These are phyloP conservation scores for Penicillium sp. DNA, from an alignment of 2,329 filamentous ascomycete species.

Conservation along the genomic window DNA sequence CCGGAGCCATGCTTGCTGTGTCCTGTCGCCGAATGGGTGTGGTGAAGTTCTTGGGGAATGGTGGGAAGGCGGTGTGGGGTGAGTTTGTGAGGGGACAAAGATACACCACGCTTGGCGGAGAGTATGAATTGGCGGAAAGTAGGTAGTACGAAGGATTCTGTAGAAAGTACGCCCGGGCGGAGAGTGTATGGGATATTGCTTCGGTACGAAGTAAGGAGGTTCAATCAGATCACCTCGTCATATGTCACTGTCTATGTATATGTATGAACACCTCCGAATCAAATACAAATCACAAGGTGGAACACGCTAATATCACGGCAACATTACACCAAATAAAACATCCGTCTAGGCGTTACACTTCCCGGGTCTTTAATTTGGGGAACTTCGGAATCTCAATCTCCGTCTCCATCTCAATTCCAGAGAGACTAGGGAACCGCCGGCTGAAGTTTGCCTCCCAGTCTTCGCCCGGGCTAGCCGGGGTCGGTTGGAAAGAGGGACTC, in stretches of 20 bases:
- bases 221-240: conserved; percentile 3
- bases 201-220: neutral
- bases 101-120: too few species aligned
- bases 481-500: conserved; percentile 32
- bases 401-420: conserved; percentile 82
- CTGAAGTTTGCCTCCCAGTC: conserved; percentile 74
- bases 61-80: conserved; percentile 21
- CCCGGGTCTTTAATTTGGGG: conserved; percentile 45
- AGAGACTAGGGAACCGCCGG: conserved; percentile 83
- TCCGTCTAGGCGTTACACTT: conserved; percentile 38
- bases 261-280: conserved; percentile 19
- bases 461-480: conserved; percentile 50
- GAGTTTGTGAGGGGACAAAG: neutral
- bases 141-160: too few species aligned
- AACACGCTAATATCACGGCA: conserved; percentile 23
- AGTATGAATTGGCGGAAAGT: too few species aligned
- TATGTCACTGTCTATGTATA: conserved; percentile 13
- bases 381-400: conserved; percentile 54
- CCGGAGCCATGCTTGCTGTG: conserved; percentile 22
- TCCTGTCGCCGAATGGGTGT: neutral
- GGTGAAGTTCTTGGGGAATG: conserved; percentile 14
- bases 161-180: too few species aligned
- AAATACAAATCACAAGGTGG: conserved; percentile 13
- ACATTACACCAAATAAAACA: conserved; percentile 16
- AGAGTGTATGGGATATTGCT: conserved; percentile 9